phyloP scores from a whole-genome alignment of 208 protist species.

The Angomonas deanei region DNA sequence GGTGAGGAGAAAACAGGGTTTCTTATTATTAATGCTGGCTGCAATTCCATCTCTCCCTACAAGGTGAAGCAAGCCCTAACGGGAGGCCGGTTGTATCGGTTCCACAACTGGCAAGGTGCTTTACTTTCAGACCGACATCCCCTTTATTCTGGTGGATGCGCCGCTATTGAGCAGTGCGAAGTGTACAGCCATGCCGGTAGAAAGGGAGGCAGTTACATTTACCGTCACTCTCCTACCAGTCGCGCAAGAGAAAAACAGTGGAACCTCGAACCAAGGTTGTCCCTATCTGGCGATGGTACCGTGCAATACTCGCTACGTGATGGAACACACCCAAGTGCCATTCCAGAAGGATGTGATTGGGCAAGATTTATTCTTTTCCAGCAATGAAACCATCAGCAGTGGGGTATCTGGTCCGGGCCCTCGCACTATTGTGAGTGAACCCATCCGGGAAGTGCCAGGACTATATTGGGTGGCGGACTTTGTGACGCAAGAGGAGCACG shows the following conservation, averaged over 20 bases:
- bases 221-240: not conserved
- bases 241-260: not conserved
- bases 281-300: slow-evolving; percentile 22
- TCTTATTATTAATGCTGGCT: not conserved
- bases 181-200: not conserved
- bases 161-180: not conserved
- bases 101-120: not conserved
- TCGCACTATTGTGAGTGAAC: slow-evolving; percentile 9
- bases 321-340: not conserved
- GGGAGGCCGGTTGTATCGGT: not conserved
- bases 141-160: not conserved
- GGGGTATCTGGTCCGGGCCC: too few species aligned
- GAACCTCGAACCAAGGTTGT: slow-evolving; percentile 17
- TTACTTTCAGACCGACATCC: slow-evolving; percentile 1
- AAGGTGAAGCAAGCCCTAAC: not conserved
- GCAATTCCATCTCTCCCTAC: not conserved
- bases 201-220: not conserved
- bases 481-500: slow-evolving; percentile 47
- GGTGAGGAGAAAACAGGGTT: not conserved
- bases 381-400: too few species aligned
- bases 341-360: slow-evolving; percentile 25
- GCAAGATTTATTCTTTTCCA: slow-evolving; percentile 9
- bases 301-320: slow-evolving; percentile 13
- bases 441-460: slow-evolving; percentile 34
- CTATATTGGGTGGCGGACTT: slow-evolving; percentile 57